Percentiles rank a stretch among this genome's conserved stretches.
These are phyloP conservation scores for Trichoderma parareesei DNA, from an alignment of 495 filamentous ascomycete species.

Conservation along the genomic window DNA sequence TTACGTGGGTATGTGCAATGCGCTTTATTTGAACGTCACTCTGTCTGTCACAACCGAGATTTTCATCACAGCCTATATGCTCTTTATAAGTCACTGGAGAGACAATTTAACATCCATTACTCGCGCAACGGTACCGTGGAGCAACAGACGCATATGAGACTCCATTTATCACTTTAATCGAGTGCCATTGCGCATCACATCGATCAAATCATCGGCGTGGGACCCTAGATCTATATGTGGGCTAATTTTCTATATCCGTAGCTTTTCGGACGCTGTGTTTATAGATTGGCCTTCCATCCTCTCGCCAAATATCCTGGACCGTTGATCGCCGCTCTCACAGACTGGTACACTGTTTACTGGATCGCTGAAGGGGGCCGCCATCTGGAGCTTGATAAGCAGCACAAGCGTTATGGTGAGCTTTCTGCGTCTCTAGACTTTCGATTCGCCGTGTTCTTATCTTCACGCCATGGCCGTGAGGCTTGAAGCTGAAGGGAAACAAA, in stretches of 20 bases:
- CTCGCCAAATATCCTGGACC: not conserved
- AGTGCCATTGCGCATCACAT: too few relatives aligned
- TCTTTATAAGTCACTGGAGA: too few relatives aligned
- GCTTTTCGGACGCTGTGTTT: not conserved
- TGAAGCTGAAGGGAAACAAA: too few relatives aligned
- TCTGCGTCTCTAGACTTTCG: not conserved
- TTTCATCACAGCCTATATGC: too few relatives aligned
- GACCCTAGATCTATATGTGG: not conserved
- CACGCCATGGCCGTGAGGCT: too few relatives aligned
- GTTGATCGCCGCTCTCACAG: not conserved
- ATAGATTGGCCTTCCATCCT: not conserved
- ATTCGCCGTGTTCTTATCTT: not conserved
- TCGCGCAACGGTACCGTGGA: too few relatives aligned
- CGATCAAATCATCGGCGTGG: not conserved
- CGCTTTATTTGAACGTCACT: too few relatives aligned
- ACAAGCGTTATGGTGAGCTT: not conserved
- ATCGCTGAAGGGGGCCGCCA: not conserved
- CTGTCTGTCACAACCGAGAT: too few relatives aligned
- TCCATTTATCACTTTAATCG: too few relatives aligned
- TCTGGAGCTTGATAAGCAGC: constrained; percentile 2
- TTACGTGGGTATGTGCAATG: too few relatives aligned
- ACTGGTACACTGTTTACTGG: constrained; percentile 5
- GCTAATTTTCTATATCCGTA: not conserved
- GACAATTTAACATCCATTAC: too few relatives aligned
- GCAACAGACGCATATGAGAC: too few relatives aligned